Evolutionary conservation across 2,329 filamentous ascomycete species (phyloP).

Genomic region (Fusarium stilboides): DNA sequence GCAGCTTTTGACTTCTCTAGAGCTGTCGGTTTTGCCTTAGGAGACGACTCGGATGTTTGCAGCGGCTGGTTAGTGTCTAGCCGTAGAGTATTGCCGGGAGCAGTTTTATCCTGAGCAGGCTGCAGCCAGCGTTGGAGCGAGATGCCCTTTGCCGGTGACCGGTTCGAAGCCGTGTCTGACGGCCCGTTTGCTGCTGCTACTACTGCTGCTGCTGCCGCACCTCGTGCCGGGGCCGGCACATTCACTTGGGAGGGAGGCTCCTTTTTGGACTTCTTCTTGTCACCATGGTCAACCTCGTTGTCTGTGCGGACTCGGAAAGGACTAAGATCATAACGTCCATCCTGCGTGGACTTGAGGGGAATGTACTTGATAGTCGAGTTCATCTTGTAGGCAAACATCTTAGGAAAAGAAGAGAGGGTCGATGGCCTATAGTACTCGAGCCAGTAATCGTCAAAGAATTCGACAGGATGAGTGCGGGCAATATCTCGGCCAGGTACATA

Average conservation of each 20-base stretch:
- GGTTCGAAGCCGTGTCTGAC: conserved; percentile 58
- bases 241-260: conserved; percentile 77
- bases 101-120: conserved; percentile 58
- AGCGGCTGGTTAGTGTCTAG: conserved; percentile 38
- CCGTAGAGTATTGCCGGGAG: conserved; percentile 29
- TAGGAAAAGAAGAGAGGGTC: conserved; percentile 88
- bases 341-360: conserved; percentile 79
- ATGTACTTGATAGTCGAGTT: conserved; percentile 90
- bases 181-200: conserved; percentile 57
- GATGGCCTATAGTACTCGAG: conserved; percentile 94
- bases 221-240: conserved; percentile 61
- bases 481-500: conserved; percentile 57
- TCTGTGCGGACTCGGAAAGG: conserved; percentile 87
- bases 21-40: conserved; percentile 68
- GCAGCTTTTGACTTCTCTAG: conserved; percentile 85
- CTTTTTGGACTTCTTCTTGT: conserved; percentile 75
- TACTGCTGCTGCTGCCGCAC: conserved; percentile 46
- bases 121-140: conserved; percentile 76
- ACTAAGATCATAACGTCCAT: conserved; percentile 85
- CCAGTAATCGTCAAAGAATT: conserved; percentile 94
- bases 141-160: conserved; percentile 62
- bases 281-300: conserved; percentile 70
- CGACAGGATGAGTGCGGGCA: conserved; percentile 62
- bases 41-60: conserved; percentile 37
- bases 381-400: conserved; percentile 94